Evolutionary conservation across 306 rosid genomes (phyloP).

Genomic region (Styphnolobium japonicum): DNA sequence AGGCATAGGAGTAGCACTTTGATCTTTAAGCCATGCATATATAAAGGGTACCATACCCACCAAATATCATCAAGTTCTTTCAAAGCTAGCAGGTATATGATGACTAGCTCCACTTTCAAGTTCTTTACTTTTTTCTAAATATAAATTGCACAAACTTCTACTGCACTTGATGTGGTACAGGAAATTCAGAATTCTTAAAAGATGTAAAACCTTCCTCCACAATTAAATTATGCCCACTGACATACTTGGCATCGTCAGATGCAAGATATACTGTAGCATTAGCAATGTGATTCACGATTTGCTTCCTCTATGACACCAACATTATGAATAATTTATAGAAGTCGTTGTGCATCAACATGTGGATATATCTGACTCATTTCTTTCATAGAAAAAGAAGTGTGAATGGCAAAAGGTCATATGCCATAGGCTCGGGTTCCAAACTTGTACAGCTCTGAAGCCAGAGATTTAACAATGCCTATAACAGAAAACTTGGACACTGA

Average conservation of each 20-base stretch:
- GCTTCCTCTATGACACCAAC: constrained; percentile 41
- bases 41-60: neutral
- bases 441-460: constrained; percentile 48
- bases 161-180: constrained; percentile 32
- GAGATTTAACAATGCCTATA: constrained; percentile 50
- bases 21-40: neutral
- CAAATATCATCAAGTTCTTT: neutral
- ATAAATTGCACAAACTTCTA: neutral
- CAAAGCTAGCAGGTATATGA: neutral
- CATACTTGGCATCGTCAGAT: constrained; percentile 66
- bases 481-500: constrained; percentile 56
- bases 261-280: constrained; percentile 65
- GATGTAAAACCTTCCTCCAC: constrained; percentile 70
- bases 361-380: constrained; percentile 39
- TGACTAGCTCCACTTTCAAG: too few species aligned
- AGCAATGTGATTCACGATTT: constrained; percentile 55
- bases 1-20: neutral
- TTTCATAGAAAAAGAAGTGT: constrained; percentile 44
- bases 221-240: constrained; percentile 62
- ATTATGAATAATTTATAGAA: constrained; percentile 33
- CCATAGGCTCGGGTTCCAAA: constrained; percentile 54
- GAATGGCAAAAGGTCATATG: constrained; percentile 58
- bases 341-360: too few species aligned
- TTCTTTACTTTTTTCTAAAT: neutral
- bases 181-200: constrained; percentile 42